Conservation (phyloP, 148 eudicot genomes). For the Nepenthes mirabilis region DNA sequence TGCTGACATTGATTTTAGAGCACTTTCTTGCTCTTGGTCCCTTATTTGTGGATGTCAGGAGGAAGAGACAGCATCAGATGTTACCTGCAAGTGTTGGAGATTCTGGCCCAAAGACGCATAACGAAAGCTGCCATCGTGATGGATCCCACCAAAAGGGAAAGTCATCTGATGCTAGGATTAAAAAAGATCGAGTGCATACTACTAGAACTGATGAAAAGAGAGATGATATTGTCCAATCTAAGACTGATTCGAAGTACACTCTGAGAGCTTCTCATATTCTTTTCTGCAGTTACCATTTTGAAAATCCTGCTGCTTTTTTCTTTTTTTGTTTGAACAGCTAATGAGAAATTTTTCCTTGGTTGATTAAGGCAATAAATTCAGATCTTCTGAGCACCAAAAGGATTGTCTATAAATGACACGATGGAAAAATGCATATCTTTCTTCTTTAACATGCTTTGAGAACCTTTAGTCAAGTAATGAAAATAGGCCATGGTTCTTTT, state of each 20-base stretch:
- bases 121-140: conserved; percentile 8
- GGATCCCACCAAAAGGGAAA: conserved; percentile 23
- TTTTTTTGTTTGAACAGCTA: neutral
- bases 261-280: neutral
- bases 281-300: neutral
- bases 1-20: neutral
- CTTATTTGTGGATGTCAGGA: conserved; percentile 23
- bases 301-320: neutral
- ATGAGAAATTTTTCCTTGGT: too few species aligned
- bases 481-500: too few species aligned
- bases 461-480: too few species aligned
- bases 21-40: neutral
- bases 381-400: too few species aligned
- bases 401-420: too few species aligned
- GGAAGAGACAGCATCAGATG: conserved; percentile 34
- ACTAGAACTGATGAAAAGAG: conserved; percentile 13
- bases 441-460: too few species aligned
- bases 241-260: conserved; percentile 19
- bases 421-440: too few species aligned
- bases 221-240: conserved; percentile 8
- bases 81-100: conserved; percentile 16
- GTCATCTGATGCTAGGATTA: conserved; percentile 10
- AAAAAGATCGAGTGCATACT: conserved; percentile 13
- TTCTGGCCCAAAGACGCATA: conserved; percentile 16
- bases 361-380: too few species aligned